Base-by-base conservation (phyloP, 768 basidiomycete genomes). In the Russula compacta region DNA sequence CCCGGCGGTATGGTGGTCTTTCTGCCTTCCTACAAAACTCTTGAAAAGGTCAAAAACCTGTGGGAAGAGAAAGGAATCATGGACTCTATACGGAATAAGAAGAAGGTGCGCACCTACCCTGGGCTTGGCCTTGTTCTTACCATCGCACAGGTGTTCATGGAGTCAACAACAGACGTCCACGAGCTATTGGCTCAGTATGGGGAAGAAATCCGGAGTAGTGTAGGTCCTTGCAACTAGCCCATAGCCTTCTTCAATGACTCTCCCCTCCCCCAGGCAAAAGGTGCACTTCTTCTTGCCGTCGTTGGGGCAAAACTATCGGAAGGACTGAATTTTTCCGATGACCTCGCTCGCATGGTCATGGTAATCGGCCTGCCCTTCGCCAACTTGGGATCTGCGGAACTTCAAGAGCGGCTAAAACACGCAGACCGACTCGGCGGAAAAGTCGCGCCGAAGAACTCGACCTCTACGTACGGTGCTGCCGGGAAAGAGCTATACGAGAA, bases 231-330 rank as follows among this genome's bases (percentile, higher is more conserved):
- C 43, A 0, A 24, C 32, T 21, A n/a, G 14, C 32, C 3, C 43
- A 12, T 14, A 21, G n/a, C 24, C 14, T 40, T 14, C 5, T n/a
- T 52, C 12, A 39, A 35, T 48, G 11, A 48, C 21, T n/a, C 32
- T 6, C 29, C n/a, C 12, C 7, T 54, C 17, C 8, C 29, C 6
- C 39, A 69, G 68, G 72, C 64, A 63, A 57, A 72, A 0, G 93
- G 93, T 15, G 91, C 92, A 3, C 71, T 99, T 42, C 76, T 99
- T 5, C 86, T 98, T 58, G 95, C 97, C 2, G 97, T 98, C 10
- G 87, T 98, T 32, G 95, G 95, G 17, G 95, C 94, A 32, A 98
- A 98, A 70, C 80, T 99, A n/a, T 95, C 92, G 0, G 97, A 99
- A 73, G 95, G 95, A 8, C 77, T 83, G 63, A 83, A 83, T 70